Evolutionary conservation across 768 basidiomycete species (phyloP), one percentile per base, ranked within the genome.

Genomic region (Lentinus brumalis): DNA sequence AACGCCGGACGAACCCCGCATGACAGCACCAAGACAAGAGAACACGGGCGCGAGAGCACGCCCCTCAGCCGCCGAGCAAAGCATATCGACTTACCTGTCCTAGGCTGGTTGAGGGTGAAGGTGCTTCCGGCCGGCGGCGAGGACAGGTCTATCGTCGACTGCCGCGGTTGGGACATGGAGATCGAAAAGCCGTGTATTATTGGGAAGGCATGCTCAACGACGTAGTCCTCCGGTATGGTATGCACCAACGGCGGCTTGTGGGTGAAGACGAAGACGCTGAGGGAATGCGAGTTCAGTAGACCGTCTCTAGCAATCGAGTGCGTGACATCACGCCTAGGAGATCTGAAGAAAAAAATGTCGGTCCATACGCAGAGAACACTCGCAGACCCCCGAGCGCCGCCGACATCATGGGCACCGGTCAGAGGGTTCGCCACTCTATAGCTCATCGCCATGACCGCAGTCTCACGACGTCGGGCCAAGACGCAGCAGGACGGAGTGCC

Each of bases 121-220:
- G 31, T 29, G 8, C 45, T 40, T 8, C 65, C 65, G 4, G 77
- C 55, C 50, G 69, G 50, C 49, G 67, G 50, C 32, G 68, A 54
- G 41, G 67, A 67, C 8, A 77, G 64, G 55, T 83, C 77, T 16
- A 77, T 58, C 0, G 79, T 78, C 42, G 65, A 67, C 12, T 75
- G 75, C 31, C 74, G 76, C 42, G 80, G 76, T 67, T 90, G 88
- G 1, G 85, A 80, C 73, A 89, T 83, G 9, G 76, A 70, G 41
- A 89, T 77, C 5, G 78, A 73, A 66, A 89, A 84, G 38, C 77
- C 72, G 10, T 78, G 79, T 54, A 81, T 79, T 35, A 91, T 81
- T 3, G 87, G 86, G n/a, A 83, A 79, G 2, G 82, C 76, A 52
- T 77, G 79, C 59, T 84, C 76, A 9, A 85, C 73, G 18, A 79